Conservation (phyloP, 306 rosid genomes). For the Macrotyloma uniflorum region DNA sequence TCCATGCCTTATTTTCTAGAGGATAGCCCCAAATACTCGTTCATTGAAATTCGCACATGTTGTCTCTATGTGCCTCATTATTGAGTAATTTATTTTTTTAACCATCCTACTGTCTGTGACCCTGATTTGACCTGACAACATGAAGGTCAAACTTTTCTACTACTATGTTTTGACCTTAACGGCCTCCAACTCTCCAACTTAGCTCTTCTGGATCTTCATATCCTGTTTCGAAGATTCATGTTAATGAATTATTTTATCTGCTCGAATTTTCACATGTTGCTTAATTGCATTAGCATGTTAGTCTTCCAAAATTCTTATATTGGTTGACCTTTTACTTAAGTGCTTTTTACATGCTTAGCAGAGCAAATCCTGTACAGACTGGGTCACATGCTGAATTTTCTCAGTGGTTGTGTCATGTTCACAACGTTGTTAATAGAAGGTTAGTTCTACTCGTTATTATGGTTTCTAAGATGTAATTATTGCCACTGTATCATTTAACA, state of each 20-base stretch:
- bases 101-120: not conserved
- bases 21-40: not conserved
- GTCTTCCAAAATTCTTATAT: not conserved
- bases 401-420: slow-evolving; percentile 82
- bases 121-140: slow-evolving; percentile 1
- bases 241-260: not conserved
- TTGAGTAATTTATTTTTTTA: not conserved
- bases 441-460: slow-evolving; percentile 18
- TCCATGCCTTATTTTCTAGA: not conserved
- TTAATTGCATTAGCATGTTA: not conserved
- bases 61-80: not conserved
- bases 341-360: slow-evolving; percentile 48
- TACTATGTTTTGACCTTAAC: not conserved
- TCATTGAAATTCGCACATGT: not conserved
- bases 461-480: not conserved
- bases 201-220: not conserved
- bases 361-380: slow-evolving; percentile 80
- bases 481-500: not conserved
- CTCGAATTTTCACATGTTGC: slow-evolving; percentile 2
- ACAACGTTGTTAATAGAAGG: slow-evolving; percentile 90
- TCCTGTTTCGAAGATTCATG: slow-evolving; percentile 1
- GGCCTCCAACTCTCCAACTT: not conserved
- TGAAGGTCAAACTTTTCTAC: not conserved
- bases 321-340: not conserved
- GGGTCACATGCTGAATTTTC: slow-evolving; percentile 84